Conservation (phyloP, 1,139 yeast species). For the Saccharomyces uvarum region DNA sequence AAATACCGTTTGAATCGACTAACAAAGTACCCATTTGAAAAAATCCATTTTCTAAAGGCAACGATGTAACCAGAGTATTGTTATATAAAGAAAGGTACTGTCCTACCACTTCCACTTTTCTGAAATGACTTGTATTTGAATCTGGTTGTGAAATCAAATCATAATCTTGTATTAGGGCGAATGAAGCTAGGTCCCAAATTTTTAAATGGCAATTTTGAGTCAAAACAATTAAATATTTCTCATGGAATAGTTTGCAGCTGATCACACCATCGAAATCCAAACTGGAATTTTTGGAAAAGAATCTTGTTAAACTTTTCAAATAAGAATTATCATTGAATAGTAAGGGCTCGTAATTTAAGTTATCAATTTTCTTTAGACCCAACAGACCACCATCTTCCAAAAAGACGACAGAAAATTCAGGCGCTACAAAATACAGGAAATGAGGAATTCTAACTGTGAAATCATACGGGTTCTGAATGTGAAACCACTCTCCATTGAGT, state of each 20-base stretch:
- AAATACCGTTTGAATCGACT: constrained; percentile 20
- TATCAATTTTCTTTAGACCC: constrained; percentile 39
- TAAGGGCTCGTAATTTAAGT: constrained; percentile 42
- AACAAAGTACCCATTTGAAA: constrained; percentile 39
- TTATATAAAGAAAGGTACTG: constrained; percentile 19
- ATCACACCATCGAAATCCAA: constrained; percentile 19
- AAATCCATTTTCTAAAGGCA: constrained; percentile 40
- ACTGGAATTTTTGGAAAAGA: constrained; percentile 18
- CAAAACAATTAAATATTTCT: constrained; percentile 22
- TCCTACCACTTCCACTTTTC: constrained; percentile 17
- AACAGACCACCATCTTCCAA: constrained; percentile 66
- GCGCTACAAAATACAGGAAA: constrained; percentile 42
- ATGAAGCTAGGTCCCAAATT: constrained; percentile 47
- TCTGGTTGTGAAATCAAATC: constrained; percentile 17
- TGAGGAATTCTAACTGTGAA: constrained; percentile 65
- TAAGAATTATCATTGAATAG: constrained; percentile 52
- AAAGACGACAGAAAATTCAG: constrained; percentile 43
- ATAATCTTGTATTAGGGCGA: constrained; percentile 32
- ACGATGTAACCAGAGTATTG: constrained; percentile 29
- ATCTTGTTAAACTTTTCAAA: constrained; percentile 36
- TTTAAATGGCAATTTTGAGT: constrained; percentile 36
- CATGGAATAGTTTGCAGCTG: constrained; percentile 18
- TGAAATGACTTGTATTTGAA: constrained; percentile 15
- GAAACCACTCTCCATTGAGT: constrained; percentile 45
- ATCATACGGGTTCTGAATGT: constrained; percentile 61